These are phyloP conservation scores for Grigorovia humatica DNA, from an alignment of 805 yeast genomes.

Conservation along the genomic window DNA sequence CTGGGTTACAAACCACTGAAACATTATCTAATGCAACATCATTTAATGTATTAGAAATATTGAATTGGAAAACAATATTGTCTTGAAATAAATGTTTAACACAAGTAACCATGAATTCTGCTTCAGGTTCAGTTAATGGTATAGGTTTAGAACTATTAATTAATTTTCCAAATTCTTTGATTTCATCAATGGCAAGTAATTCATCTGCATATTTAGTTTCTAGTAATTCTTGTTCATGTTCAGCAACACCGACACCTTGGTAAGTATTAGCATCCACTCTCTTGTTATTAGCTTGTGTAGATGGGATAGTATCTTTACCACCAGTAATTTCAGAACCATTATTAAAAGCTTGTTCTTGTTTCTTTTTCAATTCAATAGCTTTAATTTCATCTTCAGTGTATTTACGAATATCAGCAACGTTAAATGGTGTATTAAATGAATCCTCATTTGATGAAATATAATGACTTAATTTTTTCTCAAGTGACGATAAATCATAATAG, in stretches of 20 bases:
- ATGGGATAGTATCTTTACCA: conserved; percentile 15
- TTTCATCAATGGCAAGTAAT: conserved; percentile 60
- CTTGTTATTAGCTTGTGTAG: conserved; percentile 11
- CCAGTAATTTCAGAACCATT: conserved; percentile 18
- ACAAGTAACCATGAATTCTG: conserved; percentile 82
- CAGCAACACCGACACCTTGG: conserved; percentile 22
- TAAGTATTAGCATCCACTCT: conserved; percentile 18
- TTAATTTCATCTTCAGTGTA: conserved; percentile 57
- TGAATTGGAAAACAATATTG: conserved; percentile 69
- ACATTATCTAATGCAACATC: conserved; percentile 73
- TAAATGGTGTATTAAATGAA: conserved; percentile 49
- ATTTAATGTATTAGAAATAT: conserved; percentile 72
- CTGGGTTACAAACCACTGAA: conserved; percentile 57
- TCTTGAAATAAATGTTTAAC: conserved; percentile 73
- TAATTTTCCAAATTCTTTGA: conserved; percentile 61
- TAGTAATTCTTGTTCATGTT: conserved; percentile 29
- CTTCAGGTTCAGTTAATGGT: conserved; percentile 80
- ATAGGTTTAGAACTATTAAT: conserved; percentile 56
- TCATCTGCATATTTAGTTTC: conserved; percentile 64
- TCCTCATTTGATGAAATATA: conserved; percentile 42
- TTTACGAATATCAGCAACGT: conserved; percentile 56
- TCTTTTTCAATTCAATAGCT: conserved; percentile 52
- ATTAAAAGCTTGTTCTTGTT: conserved; percentile 24
- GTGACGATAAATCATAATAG: conserved; percentile 60
- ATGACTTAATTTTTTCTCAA: conserved; percentile 65